Evolutionary conservation across 495 filamentous ascomycete genomes (phyloP).

Genomic region (Penicillium samsonianum): DNA sequence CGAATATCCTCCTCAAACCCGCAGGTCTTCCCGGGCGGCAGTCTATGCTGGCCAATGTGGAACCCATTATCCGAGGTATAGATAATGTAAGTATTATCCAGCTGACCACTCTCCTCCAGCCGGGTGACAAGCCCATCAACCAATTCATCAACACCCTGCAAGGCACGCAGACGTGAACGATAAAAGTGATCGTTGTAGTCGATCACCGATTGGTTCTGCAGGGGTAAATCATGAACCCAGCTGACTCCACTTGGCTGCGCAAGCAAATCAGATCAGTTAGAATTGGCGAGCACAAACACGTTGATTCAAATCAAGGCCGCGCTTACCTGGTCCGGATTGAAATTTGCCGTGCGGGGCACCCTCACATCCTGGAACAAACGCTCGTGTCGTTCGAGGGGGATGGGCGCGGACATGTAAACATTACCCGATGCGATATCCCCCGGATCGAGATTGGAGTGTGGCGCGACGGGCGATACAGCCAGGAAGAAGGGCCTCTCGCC

Average conservation of each 20-base stretch:
- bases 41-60: slow-evolving; percentile 71
- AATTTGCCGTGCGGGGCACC: slow-evolving; percentile 40
- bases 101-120: slow-evolving; percentile 50
- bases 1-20: slow-evolving; percentile 76
- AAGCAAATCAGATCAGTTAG: slow-evolving; percentile 28
- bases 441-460: slow-evolving; percentile 60
- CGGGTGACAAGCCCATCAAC: slow-evolving; percentile 57
- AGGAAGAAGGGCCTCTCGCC: slow-evolving; percentile 66
- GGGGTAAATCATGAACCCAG: slow-evolving; percentile 59
- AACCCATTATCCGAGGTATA: slow-evolving; percentile 77
- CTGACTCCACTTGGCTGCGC: slow-evolving; percentile 59
- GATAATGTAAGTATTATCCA: slow-evolving; percentile 71
- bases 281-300: slow-evolving; percentile 46
- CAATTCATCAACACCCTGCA: slow-evolving; percentile 72
- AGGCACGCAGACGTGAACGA: slow-evolving; percentile 58
- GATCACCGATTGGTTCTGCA: slow-evolving; percentile 55
- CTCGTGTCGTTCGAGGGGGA: slow-evolving; percentile 45
- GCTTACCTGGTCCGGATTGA: slow-evolving; percentile 52
- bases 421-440: slow-evolving; percentile 17
- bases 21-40: slow-evolving; percentile 70
- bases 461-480: slow-evolving; percentile 64
- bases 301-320: slow-evolving; percentile 34
- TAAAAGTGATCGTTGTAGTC: slow-evolving; percentile 71
- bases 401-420: slow-evolving; percentile 49
- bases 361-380: slow-evolving; percentile 41